A percentile compares a stretch with the other conserved stretches of the same genome.
Evolutionary conservation across 495 filamentous ascomycete species (phyloP).

Genomic region (Hypoxylon rickii): DNA sequence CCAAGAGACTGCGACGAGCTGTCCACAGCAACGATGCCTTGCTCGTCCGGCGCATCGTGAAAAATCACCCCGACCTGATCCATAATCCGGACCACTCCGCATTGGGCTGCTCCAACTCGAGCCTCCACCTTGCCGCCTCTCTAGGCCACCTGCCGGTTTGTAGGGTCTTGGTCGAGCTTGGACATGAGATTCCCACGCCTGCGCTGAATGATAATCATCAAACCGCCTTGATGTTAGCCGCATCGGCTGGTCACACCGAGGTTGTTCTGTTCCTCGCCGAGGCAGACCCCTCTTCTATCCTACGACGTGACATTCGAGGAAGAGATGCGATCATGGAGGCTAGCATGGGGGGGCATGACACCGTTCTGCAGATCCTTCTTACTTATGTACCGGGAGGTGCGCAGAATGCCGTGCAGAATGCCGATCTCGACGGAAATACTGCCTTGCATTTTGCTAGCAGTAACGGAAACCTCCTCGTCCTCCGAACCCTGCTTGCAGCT

Average conservation of each 20-base stretch:
- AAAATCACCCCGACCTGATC: conserved; percentile 67
- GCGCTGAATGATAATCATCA: conserved; percentile 72
- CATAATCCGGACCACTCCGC: conserved; percentile 69
- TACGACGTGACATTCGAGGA: conserved; percentile 60
- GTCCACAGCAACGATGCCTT: conserved; percentile 71
- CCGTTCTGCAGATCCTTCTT: conserved; percentile 62
- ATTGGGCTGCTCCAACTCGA: conserved; percentile 66
- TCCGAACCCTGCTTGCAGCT: conserved; percentile 69
- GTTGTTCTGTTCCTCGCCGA: conserved; percentile 63
- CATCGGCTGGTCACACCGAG: conserved; percentile 59
- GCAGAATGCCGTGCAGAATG: conserved; percentile 50
- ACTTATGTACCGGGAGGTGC: conserved; percentile 55
- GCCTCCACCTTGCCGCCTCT: conserved; percentile 73
- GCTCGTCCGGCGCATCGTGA: conserved; percentile 74
- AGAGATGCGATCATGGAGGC: conserved; percentile 63
- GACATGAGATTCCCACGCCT: conserved; percentile 63
- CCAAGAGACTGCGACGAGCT: conserved; percentile 70
- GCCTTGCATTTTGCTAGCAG: conserved; percentile 71
- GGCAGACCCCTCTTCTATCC: conserved; percentile 47
- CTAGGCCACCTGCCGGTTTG: conserved; percentile 69
- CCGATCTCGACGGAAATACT: conserved; percentile 73
- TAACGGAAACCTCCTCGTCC: conserved; percentile 71
- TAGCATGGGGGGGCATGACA: conserved; percentile 59
- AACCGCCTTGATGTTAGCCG: conserved; percentile 71
- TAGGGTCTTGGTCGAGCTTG: conserved; percentile 54